phyloP scores from a whole-genome alignment of 345 rosid genomes.

The Hypericum perforatum region DNA sequence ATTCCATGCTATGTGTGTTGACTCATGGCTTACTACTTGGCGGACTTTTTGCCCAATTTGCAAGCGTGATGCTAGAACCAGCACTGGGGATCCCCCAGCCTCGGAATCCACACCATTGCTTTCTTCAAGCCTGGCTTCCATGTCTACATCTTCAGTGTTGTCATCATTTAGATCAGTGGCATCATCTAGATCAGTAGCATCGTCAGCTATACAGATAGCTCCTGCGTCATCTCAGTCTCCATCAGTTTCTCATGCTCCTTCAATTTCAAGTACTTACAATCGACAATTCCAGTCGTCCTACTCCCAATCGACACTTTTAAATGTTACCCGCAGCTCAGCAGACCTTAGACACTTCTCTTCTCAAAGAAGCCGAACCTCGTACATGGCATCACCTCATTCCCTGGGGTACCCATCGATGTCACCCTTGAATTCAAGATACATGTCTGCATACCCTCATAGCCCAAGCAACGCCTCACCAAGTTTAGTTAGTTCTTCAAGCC shows the following conservation, averaged over 20 bases:
- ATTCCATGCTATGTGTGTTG: conserved; percentile 81
- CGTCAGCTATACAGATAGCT: conserved; percentile 53
- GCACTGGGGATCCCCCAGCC: conserved; percentile 65
- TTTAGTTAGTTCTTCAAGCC: conserved; percentile 41
- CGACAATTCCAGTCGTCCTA: conserved; percentile 49
- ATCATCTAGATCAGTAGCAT: conserved; percentile 21
- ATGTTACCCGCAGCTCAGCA: conserved; percentile 49
- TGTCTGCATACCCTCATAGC: conserved; percentile 56
- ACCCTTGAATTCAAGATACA: conserved; percentile 52
- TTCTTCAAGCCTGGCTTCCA: conserved; percentile 43
- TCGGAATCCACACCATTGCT: conserved; percentile 88
- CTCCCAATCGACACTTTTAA: conserved; percentile 52
- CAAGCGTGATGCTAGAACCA: conserved; percentile 85
- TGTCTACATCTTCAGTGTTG: conserved; percentile 44
- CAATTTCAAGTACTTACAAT: conserved; percentile 40
- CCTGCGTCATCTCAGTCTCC: conserved; percentile 34
- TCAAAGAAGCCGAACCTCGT: conserved; percentile 55
- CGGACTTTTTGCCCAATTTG: conserved; percentile 96
- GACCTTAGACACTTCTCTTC: conserved; percentile 67
- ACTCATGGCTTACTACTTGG: conserved; percentile 94
- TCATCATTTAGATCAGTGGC: conserved; percentile 50
- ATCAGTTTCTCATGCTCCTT: conserved; percentile 18
- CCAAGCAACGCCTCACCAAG: conserved; percentile 64
- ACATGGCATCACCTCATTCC: conserved; percentile 60
- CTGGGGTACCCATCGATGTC: conserved; percentile 65